phyloP scores from a whole-genome alignment of 2,329 filamentous ascomycete genomes.

The Sporothrix variecibatus region DNA sequence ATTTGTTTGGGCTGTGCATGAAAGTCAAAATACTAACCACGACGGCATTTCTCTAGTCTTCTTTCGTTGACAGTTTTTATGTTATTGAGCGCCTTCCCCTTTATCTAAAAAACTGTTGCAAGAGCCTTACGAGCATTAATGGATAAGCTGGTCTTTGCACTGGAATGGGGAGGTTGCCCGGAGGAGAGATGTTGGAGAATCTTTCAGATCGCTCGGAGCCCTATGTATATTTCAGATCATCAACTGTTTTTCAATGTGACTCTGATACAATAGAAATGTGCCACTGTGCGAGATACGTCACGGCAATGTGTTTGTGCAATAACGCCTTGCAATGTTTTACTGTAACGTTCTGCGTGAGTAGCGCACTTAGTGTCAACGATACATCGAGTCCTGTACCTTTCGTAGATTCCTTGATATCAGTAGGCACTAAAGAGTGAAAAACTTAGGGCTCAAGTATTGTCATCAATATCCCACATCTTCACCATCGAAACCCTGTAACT shows the following conservation, averaged over 20 bases:
- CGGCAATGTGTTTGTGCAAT: background rate
- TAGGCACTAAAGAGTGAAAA: too few relatives aligned
- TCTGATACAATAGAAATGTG: background rate
- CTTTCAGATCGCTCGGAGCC: background rate
- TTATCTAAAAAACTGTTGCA: background rate
- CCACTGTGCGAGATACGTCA: background rate
- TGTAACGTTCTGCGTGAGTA: too few relatives aligned
- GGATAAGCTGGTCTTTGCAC: background rate
- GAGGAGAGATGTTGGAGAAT: background rate
- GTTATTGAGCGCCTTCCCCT: background rate
- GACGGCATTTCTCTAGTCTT: background rate
- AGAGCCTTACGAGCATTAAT: background rate
- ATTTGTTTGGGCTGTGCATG: background rate
- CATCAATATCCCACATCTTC: too few relatives aligned
- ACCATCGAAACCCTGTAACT: too few relatives aligned
- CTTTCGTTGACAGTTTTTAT: background rate
- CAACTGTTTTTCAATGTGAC: background rate
- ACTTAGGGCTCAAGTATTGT: too few relatives aligned
- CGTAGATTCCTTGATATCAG: background rate
- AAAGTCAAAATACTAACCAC: background rate
- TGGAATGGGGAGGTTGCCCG: background rate
- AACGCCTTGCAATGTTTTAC: background rate
- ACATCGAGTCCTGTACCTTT: background rate
- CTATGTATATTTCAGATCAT: background rate
- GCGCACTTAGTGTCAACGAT: background rate